phyloP scores from a whole-genome alignment of 805 yeast genomes.

The Hanseniaspora jakobsenii region DNA sequence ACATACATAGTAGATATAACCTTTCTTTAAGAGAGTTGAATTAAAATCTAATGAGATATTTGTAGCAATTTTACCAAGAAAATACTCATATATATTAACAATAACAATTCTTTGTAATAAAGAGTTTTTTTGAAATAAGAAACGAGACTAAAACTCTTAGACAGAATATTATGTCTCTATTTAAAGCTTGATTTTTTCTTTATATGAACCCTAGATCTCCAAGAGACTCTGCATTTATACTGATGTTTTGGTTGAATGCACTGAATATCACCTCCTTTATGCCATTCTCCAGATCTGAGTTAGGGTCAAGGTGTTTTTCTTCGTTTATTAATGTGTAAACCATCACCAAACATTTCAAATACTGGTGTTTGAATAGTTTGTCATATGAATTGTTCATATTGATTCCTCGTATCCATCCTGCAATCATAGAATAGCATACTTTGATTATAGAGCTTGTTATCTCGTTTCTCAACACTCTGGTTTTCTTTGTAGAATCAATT shows the following conservation, averaged over 20 bases:
- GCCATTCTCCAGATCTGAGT: conserved; percentile 1
- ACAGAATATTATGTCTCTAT: too few relatives aligned
- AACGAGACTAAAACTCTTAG: too few relatives aligned
- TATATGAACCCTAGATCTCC: neutral
- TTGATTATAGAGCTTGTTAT: conserved; percentile 28
- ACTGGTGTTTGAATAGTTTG: conserved; percentile 40
- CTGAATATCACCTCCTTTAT: conserved; percentile 19
- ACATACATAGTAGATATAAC: too few relatives aligned
- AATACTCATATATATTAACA: too few relatives aligned
- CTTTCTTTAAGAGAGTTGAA: too few relatives aligned
- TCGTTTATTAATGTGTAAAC: conserved; percentile 4
- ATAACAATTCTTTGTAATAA: too few relatives aligned
- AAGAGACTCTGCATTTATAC: conserved; percentile 1
- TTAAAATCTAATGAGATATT: too few relatives aligned
- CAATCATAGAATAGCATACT: conserved; percentile 43
- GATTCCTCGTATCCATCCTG: conserved; percentile 43
- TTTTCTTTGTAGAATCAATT: neutral
- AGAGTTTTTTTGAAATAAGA: too few relatives aligned
- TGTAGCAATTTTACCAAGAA: too few relatives aligned
- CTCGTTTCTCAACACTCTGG: neutral
- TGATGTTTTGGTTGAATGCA: conserved; percentile 22
- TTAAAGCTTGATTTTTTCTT: neutral
- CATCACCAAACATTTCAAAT: conserved; percentile 36
- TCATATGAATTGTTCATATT: conserved; percentile 41
- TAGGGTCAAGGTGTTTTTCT: conserved; percentile 9